A percentile compares a stretch with the other conserved stretches of the same genome.
These are phyloP conservation scores for Chimonanthus praecox DNA, from an alignment of 164 flowering plant species.

Conservation along the genomic window DNA sequence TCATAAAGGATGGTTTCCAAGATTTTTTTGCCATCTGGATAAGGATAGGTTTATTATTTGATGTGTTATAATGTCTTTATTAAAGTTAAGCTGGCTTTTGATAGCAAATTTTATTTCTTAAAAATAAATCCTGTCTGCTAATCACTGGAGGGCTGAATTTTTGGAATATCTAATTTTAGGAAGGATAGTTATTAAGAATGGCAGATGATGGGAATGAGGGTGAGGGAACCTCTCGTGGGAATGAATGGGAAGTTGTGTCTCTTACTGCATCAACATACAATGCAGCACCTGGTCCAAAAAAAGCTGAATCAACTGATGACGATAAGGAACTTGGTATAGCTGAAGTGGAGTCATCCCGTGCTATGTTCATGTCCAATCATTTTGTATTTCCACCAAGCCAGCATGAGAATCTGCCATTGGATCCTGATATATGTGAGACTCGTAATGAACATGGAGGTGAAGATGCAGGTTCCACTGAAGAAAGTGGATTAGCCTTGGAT, in stretches of 20 bases:
- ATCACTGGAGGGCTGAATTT: neutral
- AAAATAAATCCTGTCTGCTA: neutral
- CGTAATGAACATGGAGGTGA: slow-evolving; percentile 21
- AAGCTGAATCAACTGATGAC: slow-evolving; percentile 31
- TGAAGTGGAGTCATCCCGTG: slow-evolving; percentile 49
- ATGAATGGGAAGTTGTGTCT: slow-evolving; percentile 99
- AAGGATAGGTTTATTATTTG: too few species aligned
- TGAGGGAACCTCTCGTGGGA: slow-evolving; percentile 58
- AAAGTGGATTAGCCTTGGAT: slow-evolving; percentile 21
- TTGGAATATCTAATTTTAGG: neutral
- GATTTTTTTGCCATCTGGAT: too few species aligned
- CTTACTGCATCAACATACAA: slow-evolving; percentile 93
- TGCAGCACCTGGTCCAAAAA: slow-evolving; percentile 74
- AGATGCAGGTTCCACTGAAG: slow-evolving; percentile 7
- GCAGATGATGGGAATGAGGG: slow-evolving; percentile 35
- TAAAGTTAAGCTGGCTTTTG: too few species aligned
- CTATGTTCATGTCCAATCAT: slow-evolving; percentile 83
- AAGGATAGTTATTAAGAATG: slow-evolving; percentile 25
- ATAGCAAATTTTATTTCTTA: too few species aligned
- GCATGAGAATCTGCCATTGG: slow-evolving; percentile 64
- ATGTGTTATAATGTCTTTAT: too few species aligned
- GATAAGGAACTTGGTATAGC: slow-evolving; percentile 12
- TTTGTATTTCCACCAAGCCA: slow-evolving; percentile 78
- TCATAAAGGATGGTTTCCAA: too few species aligned
- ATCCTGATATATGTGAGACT: slow-evolving; percentile 29